phyloP scores from a whole-genome alignment of 768 basidiomycete genomes.

The Auricularia auricula-judae region DNA sequence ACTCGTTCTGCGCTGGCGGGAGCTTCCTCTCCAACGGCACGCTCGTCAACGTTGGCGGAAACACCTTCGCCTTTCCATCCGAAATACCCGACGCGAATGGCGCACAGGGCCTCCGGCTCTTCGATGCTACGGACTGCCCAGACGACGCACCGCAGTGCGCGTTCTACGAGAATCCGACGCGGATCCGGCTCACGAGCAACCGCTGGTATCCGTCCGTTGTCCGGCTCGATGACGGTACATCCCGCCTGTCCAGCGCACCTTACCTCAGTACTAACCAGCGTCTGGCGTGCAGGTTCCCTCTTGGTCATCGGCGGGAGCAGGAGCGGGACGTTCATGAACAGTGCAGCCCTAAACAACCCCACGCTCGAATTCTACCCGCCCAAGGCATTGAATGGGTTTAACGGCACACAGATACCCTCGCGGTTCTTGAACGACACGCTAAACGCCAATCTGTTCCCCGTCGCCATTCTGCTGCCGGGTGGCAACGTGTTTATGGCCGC shows the following conservation, averaged over 20 bases:
- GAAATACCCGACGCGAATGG: constrained; percentile 73
- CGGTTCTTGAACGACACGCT: constrained; percentile 59
- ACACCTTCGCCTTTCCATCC: constrained; percentile 60
- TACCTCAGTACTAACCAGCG: neutral
- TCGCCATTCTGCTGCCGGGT: constrained; percentile 61
- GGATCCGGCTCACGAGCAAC: constrained; percentile 61
- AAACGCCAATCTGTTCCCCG: constrained; percentile 75
- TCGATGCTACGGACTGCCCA: constrained; percentile 48
- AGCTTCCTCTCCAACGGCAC: constrained; percentile 69
- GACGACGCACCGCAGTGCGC: constrained; percentile 38
- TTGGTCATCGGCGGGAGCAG: constrained; percentile 76
- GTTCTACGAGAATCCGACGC: constrained; percentile 53
- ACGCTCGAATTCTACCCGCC: constrained; percentile 77
- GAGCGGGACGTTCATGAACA: constrained; percentile 82
- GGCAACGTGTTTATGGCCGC: constrained; percentile 66
- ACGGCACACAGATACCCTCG: constrained; percentile 54
- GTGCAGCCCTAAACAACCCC: constrained; percentile 68
- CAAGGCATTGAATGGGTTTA: constrained; percentile 55
- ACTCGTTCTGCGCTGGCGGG: constrained; percentile 72
- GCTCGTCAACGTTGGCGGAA: constrained; percentile 69
- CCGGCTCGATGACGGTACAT: constrained; percentile 49
- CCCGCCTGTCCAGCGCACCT: neutral
- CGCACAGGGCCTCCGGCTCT: constrained; percentile 59
- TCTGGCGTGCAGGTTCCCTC: constrained; percentile 31
- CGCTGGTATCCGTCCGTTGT: constrained; percentile 74